Percentiles rank a stretch among this genome's conserved stretches.
Evolutionary conservation across 257 asterid species (phyloP).

Genomic region (Forsythia viridissima): DNA sequence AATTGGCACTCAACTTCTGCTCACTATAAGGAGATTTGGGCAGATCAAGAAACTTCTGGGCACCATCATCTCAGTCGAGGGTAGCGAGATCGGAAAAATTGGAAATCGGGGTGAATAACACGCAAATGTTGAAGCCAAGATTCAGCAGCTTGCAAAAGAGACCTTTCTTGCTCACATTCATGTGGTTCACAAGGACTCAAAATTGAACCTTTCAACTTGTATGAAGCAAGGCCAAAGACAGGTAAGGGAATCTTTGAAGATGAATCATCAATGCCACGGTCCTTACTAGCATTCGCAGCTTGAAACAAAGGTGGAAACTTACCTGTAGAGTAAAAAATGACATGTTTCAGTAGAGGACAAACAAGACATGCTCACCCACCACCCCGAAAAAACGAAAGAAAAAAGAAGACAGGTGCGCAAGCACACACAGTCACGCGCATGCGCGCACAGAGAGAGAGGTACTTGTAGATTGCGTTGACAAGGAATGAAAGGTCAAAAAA

Average conservation of each 20-base stretch:
- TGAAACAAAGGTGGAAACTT: constrained; percentile 31
- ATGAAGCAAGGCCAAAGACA: constrained; percentile 72
- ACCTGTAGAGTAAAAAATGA: constrained; percentile 34
- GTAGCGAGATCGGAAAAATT: constrained; percentile 50
- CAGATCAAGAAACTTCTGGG: neutral
- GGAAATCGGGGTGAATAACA: constrained; percentile 63
- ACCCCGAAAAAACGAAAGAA: no score
- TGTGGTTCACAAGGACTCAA: constrained; percentile 56
- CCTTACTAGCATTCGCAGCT: constrained; percentile 38
- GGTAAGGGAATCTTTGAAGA: constrained; percentile 61
- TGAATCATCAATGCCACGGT: constrained; percentile 36
- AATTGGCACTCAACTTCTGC: neutral
- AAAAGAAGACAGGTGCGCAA: no score
- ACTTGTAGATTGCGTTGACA: constrained; percentile 70
- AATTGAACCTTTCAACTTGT: constrained; percentile 62
- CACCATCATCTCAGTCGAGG: constrained; percentile 40
- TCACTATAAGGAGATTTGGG: neutral
- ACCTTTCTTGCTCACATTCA: constrained; percentile 64
- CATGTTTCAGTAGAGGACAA: neutral
- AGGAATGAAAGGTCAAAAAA: constrained; percentile 20
- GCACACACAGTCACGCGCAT: no score
- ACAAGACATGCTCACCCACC: no score
- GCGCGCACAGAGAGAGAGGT: constrained; percentile 15
- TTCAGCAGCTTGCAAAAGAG: constrained; percentile 60
- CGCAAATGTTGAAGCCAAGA: constrained; percentile 56